Evolutionary conservation across 192 early-diverging fungal species (phyloP).

Genomic region (Geranomyces variabilis): DNA sequence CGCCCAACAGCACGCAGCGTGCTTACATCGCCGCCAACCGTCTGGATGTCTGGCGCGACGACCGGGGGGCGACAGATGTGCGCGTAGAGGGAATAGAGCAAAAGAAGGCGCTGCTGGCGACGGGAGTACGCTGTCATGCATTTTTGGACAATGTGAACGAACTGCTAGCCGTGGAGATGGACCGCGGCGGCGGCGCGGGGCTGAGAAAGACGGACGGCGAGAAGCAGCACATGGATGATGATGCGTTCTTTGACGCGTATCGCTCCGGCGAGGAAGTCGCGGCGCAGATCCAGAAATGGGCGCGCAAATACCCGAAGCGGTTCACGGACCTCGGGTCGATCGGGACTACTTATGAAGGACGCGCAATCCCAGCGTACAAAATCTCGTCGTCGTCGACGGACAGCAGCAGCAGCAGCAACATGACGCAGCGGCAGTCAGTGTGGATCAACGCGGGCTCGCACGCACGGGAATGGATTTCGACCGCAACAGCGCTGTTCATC

Average conservation of each 20-base stretch:
- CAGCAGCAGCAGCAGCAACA: no score
- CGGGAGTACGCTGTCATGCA: slow-evolving; percentile 5
- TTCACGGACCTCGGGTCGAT: slow-evolving; percentile 57
- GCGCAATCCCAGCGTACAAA: slow-evolving; percentile 60
- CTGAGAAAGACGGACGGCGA: no score
- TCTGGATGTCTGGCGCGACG: no score
- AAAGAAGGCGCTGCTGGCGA: not conserved
- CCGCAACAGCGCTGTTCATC: slow-evolving; percentile 52
- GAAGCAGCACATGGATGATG: not conserved
- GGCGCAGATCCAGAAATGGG: slow-evolving; percentile 47
- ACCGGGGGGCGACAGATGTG: no score
- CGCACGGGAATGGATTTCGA: slow-evolving; percentile 64
- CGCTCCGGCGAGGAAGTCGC: slow-evolving; percentile 50
- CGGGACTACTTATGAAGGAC: slow-evolving; percentile 55
- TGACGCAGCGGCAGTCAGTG: slow-evolving; percentile 35
- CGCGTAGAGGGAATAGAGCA: no score
- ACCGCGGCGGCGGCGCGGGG: not conserved
- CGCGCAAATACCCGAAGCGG: slow-evolving; percentile 47
- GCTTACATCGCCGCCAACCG: no score
- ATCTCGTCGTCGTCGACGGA: slow-evolving; percentile 48
- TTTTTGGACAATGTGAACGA: slow-evolving; percentile 5
- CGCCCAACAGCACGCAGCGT: no score
- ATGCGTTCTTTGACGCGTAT: slow-evolving; percentile 55
- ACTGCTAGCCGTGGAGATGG: slow-evolving; percentile 1
- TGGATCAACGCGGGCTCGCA: slow-evolving; percentile 52